phyloP scores from a whole-genome alignment of 2,329 filamentous ascomycete species.

The Simplicillium sp. region DNA sequence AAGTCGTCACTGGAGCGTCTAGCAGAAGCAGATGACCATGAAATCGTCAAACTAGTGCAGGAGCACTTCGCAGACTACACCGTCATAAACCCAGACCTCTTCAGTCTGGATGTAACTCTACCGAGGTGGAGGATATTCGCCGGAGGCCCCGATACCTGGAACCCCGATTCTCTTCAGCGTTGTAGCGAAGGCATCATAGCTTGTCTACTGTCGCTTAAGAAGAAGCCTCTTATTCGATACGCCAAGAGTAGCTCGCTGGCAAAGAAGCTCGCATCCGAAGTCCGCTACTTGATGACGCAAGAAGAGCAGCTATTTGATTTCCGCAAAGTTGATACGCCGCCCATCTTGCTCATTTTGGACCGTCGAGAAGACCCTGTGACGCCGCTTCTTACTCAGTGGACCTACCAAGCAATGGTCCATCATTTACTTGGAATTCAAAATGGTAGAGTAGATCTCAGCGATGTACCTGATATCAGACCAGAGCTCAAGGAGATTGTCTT shows the following conservation, averaged over 20 bases:
- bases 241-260: conserved; percentile 83
- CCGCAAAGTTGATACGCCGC: conserved; percentile 85
- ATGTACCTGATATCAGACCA: conserved; percentile 73
- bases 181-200: conserved; percentile 82
- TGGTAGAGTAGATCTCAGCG: conserved; percentile 81
- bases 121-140: conserved; percentile 75
- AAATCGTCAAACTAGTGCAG: conserved; percentile 88
- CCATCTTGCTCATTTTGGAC: conserved; percentile 83
- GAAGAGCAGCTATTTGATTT: conserved; percentile 97
- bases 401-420: conserved; percentile 99
- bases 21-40: conserved; percentile 93
- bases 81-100: conserved; percentile 89
- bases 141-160: conserved; percentile 76
- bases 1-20: conserved; percentile 91
- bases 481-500: conserved; percentile 91
- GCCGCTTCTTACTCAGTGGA: conserved; percentile 93
- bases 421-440: conserved; percentile 90
- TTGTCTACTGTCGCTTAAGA: conserved; percentile 80
- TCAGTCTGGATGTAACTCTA: conserved; percentile 65
- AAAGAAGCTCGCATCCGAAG: conserved; percentile 87
- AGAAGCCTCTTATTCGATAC: conserved; percentile 90
- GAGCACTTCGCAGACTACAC: conserved; percentile 96
- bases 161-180: conserved; percentile 76
- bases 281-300: conserved; percentile 87
- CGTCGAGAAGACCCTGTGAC: conserved; percentile 91